Conservation (phyloP, 495 filamentous ascomycete genomes). For the Baudoinia panamericana region DNA sequence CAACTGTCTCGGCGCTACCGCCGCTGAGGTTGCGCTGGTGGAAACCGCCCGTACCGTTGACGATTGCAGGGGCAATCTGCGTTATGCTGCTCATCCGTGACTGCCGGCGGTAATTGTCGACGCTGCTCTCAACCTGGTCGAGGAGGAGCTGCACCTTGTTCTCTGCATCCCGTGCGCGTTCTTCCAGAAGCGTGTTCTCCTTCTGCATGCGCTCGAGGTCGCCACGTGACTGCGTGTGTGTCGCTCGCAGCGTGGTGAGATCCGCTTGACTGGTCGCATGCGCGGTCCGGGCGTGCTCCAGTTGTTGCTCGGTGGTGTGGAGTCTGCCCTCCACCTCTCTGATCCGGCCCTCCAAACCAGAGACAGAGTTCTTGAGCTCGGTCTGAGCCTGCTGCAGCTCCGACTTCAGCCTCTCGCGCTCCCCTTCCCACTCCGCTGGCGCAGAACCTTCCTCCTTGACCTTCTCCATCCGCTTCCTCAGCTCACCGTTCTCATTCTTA, state of each 20-base stretch:
- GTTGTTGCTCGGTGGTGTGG: slow-evolving; percentile 47
- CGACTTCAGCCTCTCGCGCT: slow-evolving; percentile 52
- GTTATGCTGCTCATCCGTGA: slow-evolving; percentile 35
- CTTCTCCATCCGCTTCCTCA: slow-evolving; percentile 66
- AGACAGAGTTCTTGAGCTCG: slow-evolving; percentile 50
- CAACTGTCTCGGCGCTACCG: slow-evolving; percentile 18
- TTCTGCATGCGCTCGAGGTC: slow-evolving; percentile 71
- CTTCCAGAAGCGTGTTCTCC: slow-evolving; percentile 68
- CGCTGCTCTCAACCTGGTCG: slow-evolving; percentile 83
- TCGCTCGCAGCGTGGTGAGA: slow-evolving; percentile 35
- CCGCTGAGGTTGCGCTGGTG: slow-evolving; percentile 28
- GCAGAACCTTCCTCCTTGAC: slow-evolving; percentile 25
- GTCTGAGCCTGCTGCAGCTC: slow-evolving; percentile 54
- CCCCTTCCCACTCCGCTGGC: slow-evolving; percentile 59
- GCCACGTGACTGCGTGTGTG: slow-evolving; percentile 40
- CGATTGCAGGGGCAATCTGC: slow-evolving; percentile 24
- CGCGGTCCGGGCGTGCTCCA: slow-evolving; percentile 45
- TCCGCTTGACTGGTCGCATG: slow-evolving; percentile 47
- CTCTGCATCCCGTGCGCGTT: slow-evolving; percentile 76
- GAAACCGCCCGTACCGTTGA: neutral
- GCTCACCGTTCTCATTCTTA: slow-evolving; percentile 68
- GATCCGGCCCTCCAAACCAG: slow-evolving; percentile 60
- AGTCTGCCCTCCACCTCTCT: slow-evolving; percentile 53
- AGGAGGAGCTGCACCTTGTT: slow-evolving; percentile 82
- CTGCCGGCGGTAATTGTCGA: slow-evolving; percentile 87